These are phyloP conservation scores for Solanum chiquidenum DNA, from an alignment of 257 asterid species.

Conservation along the genomic window DNA sequence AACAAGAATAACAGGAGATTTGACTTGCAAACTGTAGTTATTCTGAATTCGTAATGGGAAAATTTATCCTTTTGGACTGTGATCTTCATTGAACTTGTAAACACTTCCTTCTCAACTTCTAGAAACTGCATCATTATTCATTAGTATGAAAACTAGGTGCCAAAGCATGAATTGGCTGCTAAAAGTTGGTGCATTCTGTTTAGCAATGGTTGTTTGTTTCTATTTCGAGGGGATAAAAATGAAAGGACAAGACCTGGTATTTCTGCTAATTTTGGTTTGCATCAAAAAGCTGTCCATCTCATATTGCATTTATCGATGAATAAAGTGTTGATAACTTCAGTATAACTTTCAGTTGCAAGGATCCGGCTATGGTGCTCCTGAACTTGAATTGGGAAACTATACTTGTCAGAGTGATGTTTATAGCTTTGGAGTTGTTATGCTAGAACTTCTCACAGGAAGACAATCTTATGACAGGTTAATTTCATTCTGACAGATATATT, in stretches of 20 bases:
- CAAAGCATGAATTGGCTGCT: background rate
- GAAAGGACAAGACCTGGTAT: background rate
- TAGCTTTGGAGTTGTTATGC: slow-evolving; percentile 89
- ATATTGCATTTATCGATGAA: background rate
- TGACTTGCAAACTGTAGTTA: background rate
- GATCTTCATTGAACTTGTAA: background rate
- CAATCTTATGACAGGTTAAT: slow-evolving; percentile 75
- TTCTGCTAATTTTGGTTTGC: background rate
- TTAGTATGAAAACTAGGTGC: background rate
- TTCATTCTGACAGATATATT: background rate
- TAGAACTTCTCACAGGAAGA: slow-evolving; percentile 81
- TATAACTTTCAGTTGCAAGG: slow-evolving; percentile 55
- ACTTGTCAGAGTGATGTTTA: slow-evolving; percentile 75
- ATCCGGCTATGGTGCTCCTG: slow-evolving; percentile 87
- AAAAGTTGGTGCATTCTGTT: background rate
- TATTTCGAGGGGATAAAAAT: background rate
- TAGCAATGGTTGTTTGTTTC: background rate
- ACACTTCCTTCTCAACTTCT: background rate
- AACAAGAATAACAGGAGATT: background rate
- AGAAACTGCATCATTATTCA: background rate
- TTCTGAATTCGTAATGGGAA: background rate
- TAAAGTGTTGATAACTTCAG: slow-evolving; percentile 2
- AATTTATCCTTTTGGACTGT: background rate
- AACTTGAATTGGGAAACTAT: slow-evolving; percentile 74
- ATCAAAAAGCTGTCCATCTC: background rate